Base-by-base conservation (phyloP, 768 basidiomycete genomes). In the Dioszegia hungarica region DNA sequence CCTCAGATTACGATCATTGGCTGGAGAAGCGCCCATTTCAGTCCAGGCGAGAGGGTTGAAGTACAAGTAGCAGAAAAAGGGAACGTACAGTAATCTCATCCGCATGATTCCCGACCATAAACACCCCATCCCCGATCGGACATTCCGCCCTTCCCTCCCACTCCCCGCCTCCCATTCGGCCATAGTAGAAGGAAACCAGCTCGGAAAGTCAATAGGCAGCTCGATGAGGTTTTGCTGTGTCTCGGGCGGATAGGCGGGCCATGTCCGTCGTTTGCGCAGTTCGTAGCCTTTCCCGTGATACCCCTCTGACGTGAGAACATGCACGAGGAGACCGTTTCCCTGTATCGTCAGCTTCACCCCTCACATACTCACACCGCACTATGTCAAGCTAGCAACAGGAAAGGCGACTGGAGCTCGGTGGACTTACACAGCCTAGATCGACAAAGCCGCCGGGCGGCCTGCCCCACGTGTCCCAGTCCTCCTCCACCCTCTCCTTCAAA, bases 81-180 rank as follows among this genome's bases (percentile, higher is more conserved):
- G 15, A 22, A 46, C 74, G 57, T 31, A 77, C 75, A 12, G 93
- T 93, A 17, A 98, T 80, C 66, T 98, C 94, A 77, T 98, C 94
- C 0, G 93, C 88, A 74, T 98, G 94, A 77, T 97, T 97, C 9
- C 89, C 91, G 47, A 98, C 87, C 56, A 98, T 77, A 77, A 95
- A 98, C 2, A 80, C 76, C 0, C 80, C 83, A 0, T 79, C 77
- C 8, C 67, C 68, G 48, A 83, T 72, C 46, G 74, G 72, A 25
- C 78, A 66, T 2, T 50, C 39, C 5, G 60, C 60, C 50, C 60
- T 57, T 1, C 62, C 62, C 15, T 29, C 22, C 72, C 74, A 71
- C 2, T 14, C 24, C 66, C 69, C 19, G 54, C 47, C 19, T 59
- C 45, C 73, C 74, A 73, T 36, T 72, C 63, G 1, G 69, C 72